A percentile compares a stretch with the other conserved stretches of the same genome.
phyloP scores from a whole-genome alignment of 495 filamentous ascomycete species.

The Parathielavia hyrcaniae region DNA sequence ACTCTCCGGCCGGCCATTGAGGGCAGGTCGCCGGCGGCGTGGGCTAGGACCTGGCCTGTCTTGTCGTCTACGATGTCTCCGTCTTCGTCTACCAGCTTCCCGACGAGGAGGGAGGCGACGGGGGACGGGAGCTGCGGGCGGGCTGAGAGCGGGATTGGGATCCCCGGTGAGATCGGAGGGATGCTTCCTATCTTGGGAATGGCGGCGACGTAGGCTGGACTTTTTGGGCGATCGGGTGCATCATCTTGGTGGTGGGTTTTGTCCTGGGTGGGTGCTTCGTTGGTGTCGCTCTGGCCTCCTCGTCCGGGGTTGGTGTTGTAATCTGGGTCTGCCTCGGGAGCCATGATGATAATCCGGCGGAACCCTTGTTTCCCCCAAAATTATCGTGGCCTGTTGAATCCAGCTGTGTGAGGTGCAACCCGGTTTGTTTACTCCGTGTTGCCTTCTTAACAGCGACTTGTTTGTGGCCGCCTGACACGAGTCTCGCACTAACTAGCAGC shows the following conservation, averaged over 20 bases:
- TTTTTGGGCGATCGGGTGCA: constrained; percentile 16
- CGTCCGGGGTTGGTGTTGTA: not conserved
- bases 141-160: constrained; percentile 13
- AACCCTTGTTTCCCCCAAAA: not conserved
- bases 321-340: not conserved
- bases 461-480: too few relatives aligned
- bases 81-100: constrained; percentile 65
- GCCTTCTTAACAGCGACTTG: too few relatives aligned
- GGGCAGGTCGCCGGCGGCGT: constrained; percentile 43
- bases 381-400: too few relatives aligned
- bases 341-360: not conserved
- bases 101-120: constrained; percentile 55
- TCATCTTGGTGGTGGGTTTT: constrained; percentile 7
- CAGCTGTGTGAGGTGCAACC: too few relatives aligned
- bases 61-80: constrained; percentile 66
- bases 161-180: constrained; percentile 19
- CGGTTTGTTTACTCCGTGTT: too few relatives aligned
- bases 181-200: constrained; percentile 32
- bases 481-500: too few relatives aligned
- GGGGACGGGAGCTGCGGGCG: constrained; percentile 27
- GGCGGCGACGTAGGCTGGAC: constrained; percentile 30
- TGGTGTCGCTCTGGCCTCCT: constrained; percentile 4
- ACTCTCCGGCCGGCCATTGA: constrained; percentile 42
- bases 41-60: constrained; percentile 42
- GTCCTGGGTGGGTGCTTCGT: constrained; percentile 2